phyloP scores from a whole-genome alignment of 805 yeast genomes.

The Teunomyces barrocoloradensis region DNA sequence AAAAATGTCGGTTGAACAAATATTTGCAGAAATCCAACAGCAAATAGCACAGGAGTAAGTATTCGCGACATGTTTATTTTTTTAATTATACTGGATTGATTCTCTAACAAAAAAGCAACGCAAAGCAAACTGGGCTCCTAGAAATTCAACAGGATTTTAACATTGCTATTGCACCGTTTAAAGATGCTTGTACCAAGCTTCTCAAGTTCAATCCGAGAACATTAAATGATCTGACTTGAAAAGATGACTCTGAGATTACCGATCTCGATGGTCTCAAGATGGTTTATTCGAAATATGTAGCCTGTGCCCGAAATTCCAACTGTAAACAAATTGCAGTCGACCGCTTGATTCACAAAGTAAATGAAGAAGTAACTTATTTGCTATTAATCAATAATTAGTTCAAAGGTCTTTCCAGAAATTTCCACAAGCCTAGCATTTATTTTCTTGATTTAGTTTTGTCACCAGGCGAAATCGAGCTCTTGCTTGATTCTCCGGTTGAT shows the following conservation, averaged over 20 bases:
- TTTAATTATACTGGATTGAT: background rate
- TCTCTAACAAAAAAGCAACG: conserved; percentile 5
- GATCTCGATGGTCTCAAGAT: background rate
- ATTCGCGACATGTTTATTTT: background rate
- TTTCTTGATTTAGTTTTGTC: conserved; percentile 18
- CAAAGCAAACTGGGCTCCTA: conserved; percentile 6
- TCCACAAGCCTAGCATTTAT: background rate
- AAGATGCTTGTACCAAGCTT: conserved; percentile 9
- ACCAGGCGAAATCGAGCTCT: conserved; percentile 14
- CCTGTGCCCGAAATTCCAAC: background rate
- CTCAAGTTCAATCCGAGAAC: background rate
- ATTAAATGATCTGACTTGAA: background rate
- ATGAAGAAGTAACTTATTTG: conserved; percentile 20
- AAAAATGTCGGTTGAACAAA: background rate
- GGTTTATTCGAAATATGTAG: background rate
- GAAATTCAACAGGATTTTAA: conserved; percentile 14
- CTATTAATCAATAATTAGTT: conserved; percentile 18
- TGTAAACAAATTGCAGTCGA: conserved; percentile 17
- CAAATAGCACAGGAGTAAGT: conserved; percentile 11
- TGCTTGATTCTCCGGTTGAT: conserved; percentile 13
- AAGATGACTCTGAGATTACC: background rate
- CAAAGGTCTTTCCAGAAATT: conserved; percentile 10
- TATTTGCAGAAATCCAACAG: conserved; percentile 8
- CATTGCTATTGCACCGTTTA: conserved; percentile 10
- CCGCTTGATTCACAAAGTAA: conserved; percentile 14